phyloP scores from a whole-genome alignment of 345 rosid species.

The Gossypium rotundifolium region DNA sequence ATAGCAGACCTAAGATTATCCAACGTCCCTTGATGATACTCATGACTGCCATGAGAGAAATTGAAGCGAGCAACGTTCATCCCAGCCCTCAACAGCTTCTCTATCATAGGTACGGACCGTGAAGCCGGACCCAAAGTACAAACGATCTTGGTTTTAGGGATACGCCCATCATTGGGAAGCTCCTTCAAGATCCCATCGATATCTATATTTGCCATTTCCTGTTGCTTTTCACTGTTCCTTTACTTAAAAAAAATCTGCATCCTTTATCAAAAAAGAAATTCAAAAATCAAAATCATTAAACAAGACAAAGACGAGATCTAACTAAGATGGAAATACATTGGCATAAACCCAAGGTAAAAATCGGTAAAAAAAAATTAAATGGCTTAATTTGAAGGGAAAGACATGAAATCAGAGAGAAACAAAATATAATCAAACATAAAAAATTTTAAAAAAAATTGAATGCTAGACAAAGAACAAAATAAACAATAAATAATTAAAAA shows the following conservation, averaged over 20 bases:
- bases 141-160: slow-evolving; percentile 85
- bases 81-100: slow-evolving; percentile 87
- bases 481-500: neutral
- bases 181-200: slow-evolving; percentile 72
- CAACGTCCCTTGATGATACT: slow-evolving; percentile 83
- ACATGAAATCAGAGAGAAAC: neutral
- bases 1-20: slow-evolving; percentile 65
- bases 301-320: neutral
- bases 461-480: neutral
- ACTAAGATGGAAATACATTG: neutral
- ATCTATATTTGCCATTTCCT: slow-evolving; percentile 74
- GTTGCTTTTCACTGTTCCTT: neutral
- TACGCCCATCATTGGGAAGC: slow-evolving; percentile 46
- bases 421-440: neutral
- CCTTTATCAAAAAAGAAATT: neutral
- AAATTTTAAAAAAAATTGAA: neutral
- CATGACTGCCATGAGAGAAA: slow-evolving; percentile 94
- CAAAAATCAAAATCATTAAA: neutral
- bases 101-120: slow-evolving; percentile 71
- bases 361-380: neutral
- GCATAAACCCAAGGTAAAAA: neutral
- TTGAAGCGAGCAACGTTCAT: slow-evolving; percentile 99
- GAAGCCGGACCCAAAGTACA: slow-evolving; percentile 97
- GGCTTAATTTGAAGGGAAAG: too few relatives aligned
- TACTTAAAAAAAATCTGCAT: neutral